These are phyloP conservation scores for Fusarium keratoplasticum DNA, from an alignment of 2,329 filamentous ascomycete genomes.

Conservation along the genomic window DNA sequence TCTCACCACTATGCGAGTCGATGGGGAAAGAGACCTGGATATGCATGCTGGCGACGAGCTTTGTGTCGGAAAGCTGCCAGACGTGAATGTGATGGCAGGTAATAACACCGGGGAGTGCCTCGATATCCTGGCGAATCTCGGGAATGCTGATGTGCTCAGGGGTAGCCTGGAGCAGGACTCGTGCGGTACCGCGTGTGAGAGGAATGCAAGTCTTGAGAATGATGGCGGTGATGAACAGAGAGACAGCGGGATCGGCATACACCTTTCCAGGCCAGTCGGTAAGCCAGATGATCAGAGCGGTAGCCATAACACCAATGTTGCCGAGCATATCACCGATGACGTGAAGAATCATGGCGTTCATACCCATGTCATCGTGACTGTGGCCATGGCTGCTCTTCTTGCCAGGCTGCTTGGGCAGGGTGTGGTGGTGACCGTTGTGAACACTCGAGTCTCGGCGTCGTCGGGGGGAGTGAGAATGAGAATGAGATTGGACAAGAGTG, in stretches of 20 bases:
- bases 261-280: slow-evolving; percentile 83
- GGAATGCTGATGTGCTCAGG: slow-evolving; percentile 88
- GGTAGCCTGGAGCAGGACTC: slow-evolving; percentile 94
- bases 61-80: slow-evolving; percentile 96
- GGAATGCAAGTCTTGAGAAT: slow-evolving; percentile 81
- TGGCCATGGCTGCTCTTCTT: slow-evolving; percentile 78
- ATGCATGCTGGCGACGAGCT: slow-evolving; percentile 92
- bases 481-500: slow-evolving; percentile 32
- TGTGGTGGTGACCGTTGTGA: slow-evolving; percentile 84
- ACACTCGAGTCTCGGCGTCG: slow-evolving; percentile 61
- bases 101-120: slow-evolving; percentile 83
- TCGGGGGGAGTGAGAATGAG: slow-evolving; percentile 42
- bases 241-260: slow-evolving; percentile 93
- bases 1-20: slow-evolving; percentile 79
- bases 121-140: slow-evolving; percentile 93
- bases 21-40: slow-evolving; percentile 93
- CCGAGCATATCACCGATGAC: slow-evolving; percentile 86
- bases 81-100: slow-evolving; percentile 97
- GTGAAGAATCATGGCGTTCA: slow-evolving; percentile 85
- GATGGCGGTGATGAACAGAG: slow-evolving; percentile 89
- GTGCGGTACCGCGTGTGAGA: slow-evolving; percentile 81
- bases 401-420: slow-evolving; percentile 71
- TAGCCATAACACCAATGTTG: slow-evolving; percentile 86
- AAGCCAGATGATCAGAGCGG: slow-evolving; percentile 91
- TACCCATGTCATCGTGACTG: slow-evolving; percentile 90